Evolutionary conservation across 169 alveolate genomes (phyloP).

Genomic region (Plasmodium ovale): DNA sequence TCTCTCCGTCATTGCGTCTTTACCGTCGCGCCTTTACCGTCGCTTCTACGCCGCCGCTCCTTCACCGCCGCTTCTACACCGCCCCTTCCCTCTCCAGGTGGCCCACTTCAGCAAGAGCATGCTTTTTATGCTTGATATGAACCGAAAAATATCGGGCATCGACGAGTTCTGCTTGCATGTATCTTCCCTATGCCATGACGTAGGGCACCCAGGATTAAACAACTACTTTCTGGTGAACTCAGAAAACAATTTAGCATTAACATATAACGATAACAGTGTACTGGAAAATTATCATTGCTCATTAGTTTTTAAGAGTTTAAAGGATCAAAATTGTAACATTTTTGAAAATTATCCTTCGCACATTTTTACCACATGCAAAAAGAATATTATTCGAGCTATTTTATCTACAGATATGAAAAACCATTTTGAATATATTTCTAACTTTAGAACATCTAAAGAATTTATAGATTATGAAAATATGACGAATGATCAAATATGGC

Average conservation of each 20-base stretch:
- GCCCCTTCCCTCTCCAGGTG: slow-evolving; percentile 12
- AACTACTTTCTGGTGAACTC: slow-evolving; percentile 88
- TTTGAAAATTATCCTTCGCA: slow-evolving; percentile 69
- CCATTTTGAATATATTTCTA: slow-evolving; percentile 92
- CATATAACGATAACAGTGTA: slow-evolving; percentile 93
- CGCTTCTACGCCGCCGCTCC: neutral
- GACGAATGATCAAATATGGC: slow-evolving; percentile 86
- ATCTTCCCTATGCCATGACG: slow-evolving; percentile 92
- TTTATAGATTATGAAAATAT: slow-evolving; percentile 77
- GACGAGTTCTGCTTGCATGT: slow-evolving; percentile 66
- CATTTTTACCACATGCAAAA: slow-evolving; percentile 78
- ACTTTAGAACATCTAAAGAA: slow-evolving; percentile 83
- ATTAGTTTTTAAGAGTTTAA: slow-evolving; percentile 85
- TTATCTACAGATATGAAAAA: slow-evolving; percentile 94
- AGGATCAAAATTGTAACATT: slow-evolving; percentile 70
- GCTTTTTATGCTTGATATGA: slow-evolving; percentile 52
- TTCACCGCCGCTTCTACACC: neutral
- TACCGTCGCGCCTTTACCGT: too few species aligned
- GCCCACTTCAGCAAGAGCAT: slow-evolving; percentile 72
- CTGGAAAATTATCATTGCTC: slow-evolving; percentile 95
- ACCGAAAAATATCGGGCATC: slow-evolving; percentile 51
- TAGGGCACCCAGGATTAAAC: slow-evolving; percentile 94
- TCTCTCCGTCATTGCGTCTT: too few species aligned
- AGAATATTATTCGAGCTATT: slow-evolving; percentile 91
- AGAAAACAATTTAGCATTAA: slow-evolving; percentile 88